Conservation (phyloP, 169 alveolate species). For the Miamiensis avidus region DNA sequence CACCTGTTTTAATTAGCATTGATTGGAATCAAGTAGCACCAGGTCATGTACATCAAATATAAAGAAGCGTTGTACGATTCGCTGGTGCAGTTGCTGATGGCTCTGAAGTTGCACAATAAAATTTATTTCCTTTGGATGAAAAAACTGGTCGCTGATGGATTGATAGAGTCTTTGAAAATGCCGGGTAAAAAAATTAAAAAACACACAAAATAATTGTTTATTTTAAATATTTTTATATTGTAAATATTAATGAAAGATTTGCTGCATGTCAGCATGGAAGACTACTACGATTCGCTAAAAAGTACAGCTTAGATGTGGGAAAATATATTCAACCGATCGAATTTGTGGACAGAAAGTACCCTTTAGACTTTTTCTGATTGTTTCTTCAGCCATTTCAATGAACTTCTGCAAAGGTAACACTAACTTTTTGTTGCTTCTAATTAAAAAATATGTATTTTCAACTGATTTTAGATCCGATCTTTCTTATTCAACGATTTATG, state of each 20-base stretch:
- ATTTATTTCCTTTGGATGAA: conserved; percentile 14
- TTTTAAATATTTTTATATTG: conserved; percentile 1
- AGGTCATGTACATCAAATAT: conserved; percentile 25
- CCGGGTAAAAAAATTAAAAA: conserved; percentile 10
- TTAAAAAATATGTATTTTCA: background rate
- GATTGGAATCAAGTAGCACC: conserved; percentile 23
- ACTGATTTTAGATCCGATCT: too few relatives aligned
- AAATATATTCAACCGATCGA: background rate
- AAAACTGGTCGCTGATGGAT: conserved; percentile 19
- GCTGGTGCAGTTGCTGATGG: conserved; percentile 23
- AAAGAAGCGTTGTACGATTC: conserved; percentile 30
- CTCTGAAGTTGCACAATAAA: conserved; percentile 10
- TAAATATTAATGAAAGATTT: background rate
- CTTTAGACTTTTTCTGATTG: background rate
- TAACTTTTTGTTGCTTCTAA: too few relatives aligned
- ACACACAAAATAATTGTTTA: background rate
- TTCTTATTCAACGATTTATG: too few relatives aligned
- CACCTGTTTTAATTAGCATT: conserved; percentile 30
- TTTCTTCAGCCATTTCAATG: background rate
- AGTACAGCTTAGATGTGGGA: conserved; percentile 16
- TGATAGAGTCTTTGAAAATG: conserved; percentile 9
- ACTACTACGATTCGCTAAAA: conserved; percentile 38
- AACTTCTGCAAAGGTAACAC: background rate
- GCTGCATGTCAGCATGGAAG: background rate
- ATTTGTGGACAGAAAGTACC: background rate